Percentiles rank a stretch among this genome's conserved stretches.
Conservation (phyloP, 352 stramenopile species). For the Thraustochytrium striatum region DNA sequence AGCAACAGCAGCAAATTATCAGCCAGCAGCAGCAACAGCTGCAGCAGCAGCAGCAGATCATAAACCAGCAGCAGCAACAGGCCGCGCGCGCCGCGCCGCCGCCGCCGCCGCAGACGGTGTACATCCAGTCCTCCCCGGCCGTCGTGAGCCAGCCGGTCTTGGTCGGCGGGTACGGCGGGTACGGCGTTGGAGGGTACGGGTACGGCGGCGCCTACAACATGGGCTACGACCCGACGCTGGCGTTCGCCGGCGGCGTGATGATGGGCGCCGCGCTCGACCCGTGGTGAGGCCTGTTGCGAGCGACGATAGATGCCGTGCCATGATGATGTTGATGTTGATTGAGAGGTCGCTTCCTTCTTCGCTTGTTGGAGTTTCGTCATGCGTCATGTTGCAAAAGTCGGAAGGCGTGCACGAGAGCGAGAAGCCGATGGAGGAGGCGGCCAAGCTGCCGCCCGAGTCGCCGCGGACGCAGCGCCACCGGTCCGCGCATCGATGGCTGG, state of each 20-base stretch:
- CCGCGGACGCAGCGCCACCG: no score
- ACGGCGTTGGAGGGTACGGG: no score
- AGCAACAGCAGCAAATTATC: not conserved
- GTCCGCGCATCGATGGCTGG: no score
- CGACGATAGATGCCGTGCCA: no score
- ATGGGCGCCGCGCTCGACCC: not conserved
- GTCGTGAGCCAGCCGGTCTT: not conserved
- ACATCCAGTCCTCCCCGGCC: not conserved
- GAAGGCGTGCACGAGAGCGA: no score
- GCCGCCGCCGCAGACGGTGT: not conserved
- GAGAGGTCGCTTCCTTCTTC: no score
- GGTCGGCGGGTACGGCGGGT: not conserved
- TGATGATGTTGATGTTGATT: no score
- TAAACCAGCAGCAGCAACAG: not conserved
- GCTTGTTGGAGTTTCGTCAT: no score
- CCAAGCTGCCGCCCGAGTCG: no score
- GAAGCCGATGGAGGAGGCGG: no score
- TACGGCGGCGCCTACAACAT: not conserved
- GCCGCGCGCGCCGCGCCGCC: not conserved
- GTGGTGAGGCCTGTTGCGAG: no score
- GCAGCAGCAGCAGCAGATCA: not conserved
- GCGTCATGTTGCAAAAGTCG: no score
- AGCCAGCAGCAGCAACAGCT: not conserved
- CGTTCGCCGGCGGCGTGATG: not conserved
- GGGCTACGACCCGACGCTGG: not conserved